Evolutionary conservation across 2,329 filamentous ascomycete species (phyloP), one percentile per base, ranked within the genome.

Genomic region (Macroventuria anomochaeta): DNA sequence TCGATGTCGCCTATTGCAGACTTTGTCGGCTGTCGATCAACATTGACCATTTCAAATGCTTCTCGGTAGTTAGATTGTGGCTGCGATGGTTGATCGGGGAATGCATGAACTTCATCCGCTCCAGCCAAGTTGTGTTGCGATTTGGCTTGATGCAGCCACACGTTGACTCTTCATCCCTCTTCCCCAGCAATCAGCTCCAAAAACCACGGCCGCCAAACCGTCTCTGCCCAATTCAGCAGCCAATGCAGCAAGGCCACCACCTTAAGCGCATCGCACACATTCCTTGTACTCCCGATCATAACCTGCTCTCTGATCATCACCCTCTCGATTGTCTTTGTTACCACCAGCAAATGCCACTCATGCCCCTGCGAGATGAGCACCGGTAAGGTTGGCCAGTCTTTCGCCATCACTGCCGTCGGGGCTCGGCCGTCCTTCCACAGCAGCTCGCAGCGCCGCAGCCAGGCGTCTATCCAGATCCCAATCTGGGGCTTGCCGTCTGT

Each of bases 401-500:
- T 47, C 42, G 26, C 37, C 12, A 25, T 23, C 3, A 23, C 34
- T 4, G 34, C 34, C 34, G 15, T 29, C 32, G 28, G 18, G 8
- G 26, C 37, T 46, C 37, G 37, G 37, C 50, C 42, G 31, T 46
- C 34, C n/a, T 46, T 25, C 41, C 26, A 52, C 13, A 65, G 47
- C 3, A 67, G 53, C 31, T 52, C 40, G 39, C 61, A 57, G 20
- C 65, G 61, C 36, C 57, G 58, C 53, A 68, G 41, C 64, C 55
- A 64, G 11, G 63, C 61, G 48, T 64, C 57, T 28, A 57, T 65
- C 61, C 53, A 66, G 51, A 63, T 65, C 17, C 56, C 65, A 17
- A 66, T 59, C 46, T 67, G 59, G 8, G 63, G 59, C 47, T 69
- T 67, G 33, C 63, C 57, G 37, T 65, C 63, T 46, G 59, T 67